Evolutionary conservation across 148 eudicot genomes (phyloP).

Genomic region (Selenicereus undatus): DNA sequence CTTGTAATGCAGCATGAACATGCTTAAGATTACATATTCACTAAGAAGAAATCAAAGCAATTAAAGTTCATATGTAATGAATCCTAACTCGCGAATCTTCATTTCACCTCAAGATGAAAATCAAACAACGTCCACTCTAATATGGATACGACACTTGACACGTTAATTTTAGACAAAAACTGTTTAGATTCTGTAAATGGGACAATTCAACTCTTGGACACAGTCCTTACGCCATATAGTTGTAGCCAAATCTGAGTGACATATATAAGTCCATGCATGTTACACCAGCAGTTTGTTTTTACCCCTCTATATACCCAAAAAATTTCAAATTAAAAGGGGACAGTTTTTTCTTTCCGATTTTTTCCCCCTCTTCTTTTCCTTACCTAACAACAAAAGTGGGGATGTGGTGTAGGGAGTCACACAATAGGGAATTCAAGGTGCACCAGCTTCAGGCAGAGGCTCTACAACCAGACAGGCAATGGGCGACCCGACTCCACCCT

Average conservation of each 20-base stretch:
- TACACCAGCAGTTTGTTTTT: too few relatives aligned
- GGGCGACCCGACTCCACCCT: constrained; percentile 52
- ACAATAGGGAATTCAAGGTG: constrained; percentile 86
- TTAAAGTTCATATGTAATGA: too few relatives aligned
- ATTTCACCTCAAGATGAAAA: too few relatives aligned
- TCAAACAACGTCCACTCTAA: too few relatives aligned
- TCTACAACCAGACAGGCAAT: constrained; percentile 65
- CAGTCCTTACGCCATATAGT: neutral
- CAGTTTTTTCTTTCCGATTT: neutral
- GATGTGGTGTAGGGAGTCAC: constrained; percentile 62
- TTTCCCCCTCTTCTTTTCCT: neutral
- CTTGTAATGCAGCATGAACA: neutral
- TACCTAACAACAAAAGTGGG: neutral
- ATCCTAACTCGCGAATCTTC: too few relatives aligned
- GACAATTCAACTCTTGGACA: neutral
- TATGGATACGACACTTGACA: too few relatives aligned
- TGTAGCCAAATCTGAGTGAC: neutral
- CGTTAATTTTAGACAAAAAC: too few relatives aligned
- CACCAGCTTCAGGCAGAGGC: constrained; percentile 86
- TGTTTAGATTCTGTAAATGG: too few relatives aligned
- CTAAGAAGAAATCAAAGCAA: neutral
- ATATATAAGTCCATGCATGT: neutral
- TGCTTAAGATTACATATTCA: neutral
- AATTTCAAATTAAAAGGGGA: neutral
- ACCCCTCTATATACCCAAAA: neutral